Evolutionary conservation across 345 rosid genomes (phyloP), one percentile per base, ranked within the genome.

Genomic region (Lepidium didymum): DNA sequence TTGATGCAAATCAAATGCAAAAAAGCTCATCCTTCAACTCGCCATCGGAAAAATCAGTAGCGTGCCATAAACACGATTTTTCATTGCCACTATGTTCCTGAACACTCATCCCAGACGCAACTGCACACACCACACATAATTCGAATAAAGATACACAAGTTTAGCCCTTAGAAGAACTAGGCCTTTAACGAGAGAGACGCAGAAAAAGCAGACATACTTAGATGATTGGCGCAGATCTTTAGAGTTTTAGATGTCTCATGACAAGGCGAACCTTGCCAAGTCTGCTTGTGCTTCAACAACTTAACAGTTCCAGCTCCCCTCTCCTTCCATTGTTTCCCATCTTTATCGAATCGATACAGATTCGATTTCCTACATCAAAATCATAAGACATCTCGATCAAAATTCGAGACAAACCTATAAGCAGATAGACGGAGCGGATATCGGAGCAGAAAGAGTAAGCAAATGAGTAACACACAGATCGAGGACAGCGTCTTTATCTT

Each of bases 201-300:
- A 68, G 5, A 21, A n/a, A 41, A 1, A 1, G 9, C 4, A 9
- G 10, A 70, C 88, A 52, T 10, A 88, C 96, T 85, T 13, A 86
- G 78, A 81, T 92, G 97, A 74, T 92, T 92, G 45, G 97, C 98
- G 31, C 98, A 92, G 89, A 93, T 90, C 90, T 90, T 93, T 66
- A 93, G 90, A 33, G 98, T 90, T 77, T 88, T 92, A 11, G 91
- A 86, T 92, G 98, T 62, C 98, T 81, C 90, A 88, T 86, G 42
- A 93, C 91, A 19, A 92, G 92, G 4, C 98, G 85, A 61, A 92
- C 91, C 38, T 86, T 92, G 4, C 86, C 86, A 14, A 14, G 79
- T 73, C 47, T 75, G 77, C 68, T 87, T 90, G 68, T 92, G 98
- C 77, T 88, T 90, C 82, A 92, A 69, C 6, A 92, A 63, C 86